phyloP scores from a whole-genome alignment of 2,329 filamentous ascomycete genomes.

The Penicillium sclerotigenum region DNA sequence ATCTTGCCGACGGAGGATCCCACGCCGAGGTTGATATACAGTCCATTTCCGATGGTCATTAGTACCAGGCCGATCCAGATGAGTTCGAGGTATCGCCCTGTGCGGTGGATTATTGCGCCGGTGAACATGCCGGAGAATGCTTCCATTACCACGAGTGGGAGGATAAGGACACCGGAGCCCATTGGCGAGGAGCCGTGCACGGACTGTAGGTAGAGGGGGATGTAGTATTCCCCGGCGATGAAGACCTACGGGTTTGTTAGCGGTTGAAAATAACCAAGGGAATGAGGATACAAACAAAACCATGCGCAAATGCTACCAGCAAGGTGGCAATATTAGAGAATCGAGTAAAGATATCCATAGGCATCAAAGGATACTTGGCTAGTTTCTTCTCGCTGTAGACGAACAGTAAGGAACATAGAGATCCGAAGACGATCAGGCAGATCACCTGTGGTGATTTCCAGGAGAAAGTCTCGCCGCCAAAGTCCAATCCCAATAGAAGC shows the following conservation, averaged over 20 bases:
- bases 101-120: constrained; percentile 51
- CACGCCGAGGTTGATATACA: constrained; percentile 45
- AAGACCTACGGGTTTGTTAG: constrained; percentile 50
- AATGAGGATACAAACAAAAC: constrained; percentile 34
- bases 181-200: constrained; percentile 61
- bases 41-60: constrained; percentile 47
- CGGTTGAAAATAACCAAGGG: neutral
- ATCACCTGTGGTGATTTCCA: constrained; percentile 57
- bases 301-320: constrained; percentile 47
- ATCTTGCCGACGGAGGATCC: constrained; percentile 41
- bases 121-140: constrained; percentile 46
- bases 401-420: constrained; percentile 51
- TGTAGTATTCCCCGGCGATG: constrained; percentile 65
- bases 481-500: constrained; percentile 53
- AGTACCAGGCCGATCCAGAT: constrained; percentile 46
- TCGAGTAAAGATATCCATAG: constrained; percentile 58
- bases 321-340: constrained; percentile 59
- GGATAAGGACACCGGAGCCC: constrained; percentile 56
- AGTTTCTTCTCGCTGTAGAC: constrained; percentile 62
- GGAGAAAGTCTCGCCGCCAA: constrained; percentile 52
- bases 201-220: constrained; percentile 71
- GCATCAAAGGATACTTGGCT: constrained; percentile 67
- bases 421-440: constrained; percentile 53
- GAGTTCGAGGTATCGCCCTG: constrained; percentile 48
- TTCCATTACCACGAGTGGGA: constrained; percentile 56